phyloP scores from a whole-genome alignment of 2,329 filamentous ascomycete genomes.

The Fonsecaea pugnacius region DNA sequence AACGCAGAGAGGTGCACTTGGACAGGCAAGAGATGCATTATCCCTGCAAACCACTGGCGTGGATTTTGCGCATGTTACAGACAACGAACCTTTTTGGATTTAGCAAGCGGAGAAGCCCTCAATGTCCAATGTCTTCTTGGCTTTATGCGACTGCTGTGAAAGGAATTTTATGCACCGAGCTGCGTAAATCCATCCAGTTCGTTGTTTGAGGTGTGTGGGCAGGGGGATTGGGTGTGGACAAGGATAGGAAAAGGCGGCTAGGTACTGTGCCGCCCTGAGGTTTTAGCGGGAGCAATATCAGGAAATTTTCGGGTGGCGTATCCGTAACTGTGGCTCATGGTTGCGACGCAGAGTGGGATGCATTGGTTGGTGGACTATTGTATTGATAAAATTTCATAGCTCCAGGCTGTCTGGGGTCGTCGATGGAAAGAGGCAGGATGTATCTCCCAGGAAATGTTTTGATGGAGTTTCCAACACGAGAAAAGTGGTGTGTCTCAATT shows the following conservation, averaged over 20 bases:
- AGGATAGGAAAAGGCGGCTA: constrained; percentile 3
- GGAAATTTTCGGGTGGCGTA: constrained; percentile 29
- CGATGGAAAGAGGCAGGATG: constrained; percentile 16
- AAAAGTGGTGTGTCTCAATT: not conserved
- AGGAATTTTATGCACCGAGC: constrained; percentile 9
- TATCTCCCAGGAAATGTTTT: not conserved
- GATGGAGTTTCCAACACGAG: not conserved
- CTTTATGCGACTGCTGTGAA: not conserved
- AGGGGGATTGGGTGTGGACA: constrained; percentile 3
- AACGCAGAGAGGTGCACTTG: not conserved
- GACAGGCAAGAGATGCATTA: constrained; percentile 12
- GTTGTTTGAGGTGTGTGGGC: constrained; percentile 4
- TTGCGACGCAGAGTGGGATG: constrained; percentile 31
- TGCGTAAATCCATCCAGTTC: constrained; percentile 7
- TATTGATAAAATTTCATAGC: constrained; percentile 6
- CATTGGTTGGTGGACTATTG: constrained; percentile 14
- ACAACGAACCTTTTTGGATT: not conserved
- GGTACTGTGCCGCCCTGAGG: constrained; percentile 1
- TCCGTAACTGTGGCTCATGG: constrained; percentile 25
- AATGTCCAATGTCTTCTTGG: not conserved
- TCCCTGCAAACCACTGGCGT: constrained; percentile 17
- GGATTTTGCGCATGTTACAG: constrained; percentile 19
- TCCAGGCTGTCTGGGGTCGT: not conserved
- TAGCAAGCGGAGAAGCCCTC: constrained; percentile 11
- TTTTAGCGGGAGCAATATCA: constrained; percentile 14